These are phyloP conservation scores for Phytopythium ostracodes DNA, from an alignment of 352 stramenopile genomes.

Conservation along the genomic window DNA sequence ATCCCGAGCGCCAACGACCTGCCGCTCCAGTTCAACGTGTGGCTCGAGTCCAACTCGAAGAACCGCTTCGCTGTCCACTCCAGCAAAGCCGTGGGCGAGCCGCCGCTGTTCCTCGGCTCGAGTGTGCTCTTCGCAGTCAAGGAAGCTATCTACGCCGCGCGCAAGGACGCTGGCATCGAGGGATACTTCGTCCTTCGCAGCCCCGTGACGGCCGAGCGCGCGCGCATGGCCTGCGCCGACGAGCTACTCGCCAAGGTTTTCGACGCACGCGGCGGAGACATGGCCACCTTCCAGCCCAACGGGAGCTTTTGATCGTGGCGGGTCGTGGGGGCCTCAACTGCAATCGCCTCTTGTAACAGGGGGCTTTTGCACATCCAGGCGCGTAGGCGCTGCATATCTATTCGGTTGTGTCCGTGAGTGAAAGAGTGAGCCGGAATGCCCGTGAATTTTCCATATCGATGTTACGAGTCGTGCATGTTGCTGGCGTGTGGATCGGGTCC, in stretches of 20 bases:
- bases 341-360: no score
- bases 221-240: conserved; percentile 80
- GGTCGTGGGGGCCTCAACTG: no score
- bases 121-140: conserved; percentile 96
- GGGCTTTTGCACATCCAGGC: not conserved
- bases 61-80: conserved; percentile 96
- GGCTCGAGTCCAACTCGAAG: conserved; percentile 89
- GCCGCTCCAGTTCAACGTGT: conserved; percentile 93
- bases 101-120: conserved; percentile 93
- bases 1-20: conserved; percentile 96
- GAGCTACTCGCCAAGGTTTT: conserved; percentile 70
- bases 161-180: conserved; percentile 53
- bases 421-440: not conserved
- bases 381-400: not conserved
- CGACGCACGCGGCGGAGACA: conserved; percentile 48
- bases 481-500: no score
- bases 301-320: conserved; percentile 42
- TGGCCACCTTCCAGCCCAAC: conserved; percentile 52
- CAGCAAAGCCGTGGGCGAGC: conserved; percentile 95
- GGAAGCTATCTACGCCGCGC: conserved; percentile 88
- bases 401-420: not conserved
- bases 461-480: no score
- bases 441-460: no score
- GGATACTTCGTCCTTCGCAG: conserved; percentile 72
- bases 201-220: conserved; percentile 77